phyloP scores from a whole-genome alignment of 2,329 filamentous ascomycete genomes.

The Aspergillus sp. region DNA sequence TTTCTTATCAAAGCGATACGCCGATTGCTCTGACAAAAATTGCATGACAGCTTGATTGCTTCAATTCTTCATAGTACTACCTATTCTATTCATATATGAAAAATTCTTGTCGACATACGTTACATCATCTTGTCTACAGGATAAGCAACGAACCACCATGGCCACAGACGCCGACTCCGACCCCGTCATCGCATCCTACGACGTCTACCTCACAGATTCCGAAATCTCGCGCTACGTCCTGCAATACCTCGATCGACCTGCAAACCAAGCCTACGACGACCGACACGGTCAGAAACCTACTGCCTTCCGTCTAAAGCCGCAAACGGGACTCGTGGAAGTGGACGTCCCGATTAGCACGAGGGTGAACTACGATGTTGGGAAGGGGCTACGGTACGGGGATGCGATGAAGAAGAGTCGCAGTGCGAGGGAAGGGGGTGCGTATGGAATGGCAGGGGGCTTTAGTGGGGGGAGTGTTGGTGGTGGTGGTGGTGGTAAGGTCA shows the following conservation, averaged over 20 bases:
- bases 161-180: constrained; percentile 35
- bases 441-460: constrained; percentile 68
- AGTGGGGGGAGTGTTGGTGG: constrained; percentile 48
- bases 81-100: too few relatives aligned
- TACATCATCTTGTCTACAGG: too few relatives aligned
- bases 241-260: constrained; percentile 69
- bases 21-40: too few relatives aligned
- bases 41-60: too few relatives aligned
- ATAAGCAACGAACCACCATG: too few relatives aligned
- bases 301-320: constrained; percentile 73
- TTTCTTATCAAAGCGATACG: too few relatives aligned
- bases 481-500: constrained; percentile 20
- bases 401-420: constrained; percentile 54
- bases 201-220: constrained; percentile 75
- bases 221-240: constrained; percentile 70
- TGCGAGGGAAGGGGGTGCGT: constrained; percentile 56
- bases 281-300: constrained; percentile 52
- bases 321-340: constrained; percentile 78
- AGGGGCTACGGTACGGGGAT: constrained; percentile 77
- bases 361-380: constrained; percentile 71
- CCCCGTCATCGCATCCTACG: constrained; percentile 68
- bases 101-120: too few relatives aligned
- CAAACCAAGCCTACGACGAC: constrained; percentile 57
- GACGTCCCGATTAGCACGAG: constrained; percentile 76
- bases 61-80: too few relatives aligned